Base-by-base conservation (phyloP, 2,329 filamentous ascomycete species). In the Colletotrichum chlorophyti region DNA sequence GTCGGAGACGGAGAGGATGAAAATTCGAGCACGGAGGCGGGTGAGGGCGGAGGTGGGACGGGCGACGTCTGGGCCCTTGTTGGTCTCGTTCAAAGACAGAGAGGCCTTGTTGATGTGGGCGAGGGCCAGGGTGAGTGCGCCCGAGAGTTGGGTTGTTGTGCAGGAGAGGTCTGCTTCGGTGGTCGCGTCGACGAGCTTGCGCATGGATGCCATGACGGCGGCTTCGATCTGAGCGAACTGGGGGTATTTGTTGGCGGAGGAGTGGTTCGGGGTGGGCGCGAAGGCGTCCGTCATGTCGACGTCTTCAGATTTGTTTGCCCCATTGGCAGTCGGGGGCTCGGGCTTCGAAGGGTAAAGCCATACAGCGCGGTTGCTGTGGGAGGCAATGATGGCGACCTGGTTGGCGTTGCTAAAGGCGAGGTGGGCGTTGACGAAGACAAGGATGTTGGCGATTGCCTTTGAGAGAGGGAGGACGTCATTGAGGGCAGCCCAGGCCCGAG, bases 381-480 rank as follows among this genome's bases (percentile, higher is more conserved):
- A 92, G 29, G 94, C 95, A 61, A 99, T 86, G 14, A 99, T 85
- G 61, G 93, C 93, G 45, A 98, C 91, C 72, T 94, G 91, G 76
- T 98, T 98, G 52, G 91, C 86, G 73, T 95, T 94, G 75, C 93
- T 96, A 71, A 94, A 93, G 65, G 95, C 93, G 27, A 99, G 84
- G 71, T 99, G 96, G 53, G 94, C 92, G 74, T 99, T 98, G 77
- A 97, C 88, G 77, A 97, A 98, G 78, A 99, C 89, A 68, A 98
- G 88, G 63, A 98, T 84, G 75, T 94, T 86, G 61, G 94, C 91
- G 60, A 99, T 81, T 61, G 92, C 92, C 68, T 90, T 89, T 46
- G 91, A 91, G 60, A 99, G 84, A 24, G 94, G 87, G 7, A 98
- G 86, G 27, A 84, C 85, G 54, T 86, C 76, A 60, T 88, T 81